Evolutionary conservation across 2,329 filamentous ascomycete species (phyloP).

Genomic region (Colletotrichum godetiae): DNA sequence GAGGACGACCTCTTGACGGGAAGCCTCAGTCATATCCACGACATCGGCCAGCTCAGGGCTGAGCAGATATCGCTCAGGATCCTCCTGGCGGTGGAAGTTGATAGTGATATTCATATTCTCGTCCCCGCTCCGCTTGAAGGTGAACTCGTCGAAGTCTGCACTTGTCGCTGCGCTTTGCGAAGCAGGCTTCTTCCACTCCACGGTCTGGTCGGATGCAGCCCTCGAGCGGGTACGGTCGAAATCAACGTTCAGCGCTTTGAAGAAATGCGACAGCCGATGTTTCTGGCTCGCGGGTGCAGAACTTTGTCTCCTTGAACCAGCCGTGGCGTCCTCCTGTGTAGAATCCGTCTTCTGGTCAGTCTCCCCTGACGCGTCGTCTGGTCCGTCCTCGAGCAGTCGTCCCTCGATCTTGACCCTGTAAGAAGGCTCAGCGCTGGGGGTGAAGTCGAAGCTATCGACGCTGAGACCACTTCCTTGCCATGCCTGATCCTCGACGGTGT

Average conservation of each 20-base stretch:
- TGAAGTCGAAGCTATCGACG: constrained; percentile 84
- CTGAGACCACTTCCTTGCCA: constrained; percentile 83
- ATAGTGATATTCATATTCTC: constrained; percentile 93
- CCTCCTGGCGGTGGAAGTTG: constrained; percentile 86
- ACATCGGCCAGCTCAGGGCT: constrained; percentile 84
- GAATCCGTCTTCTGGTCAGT: constrained; percentile 54
- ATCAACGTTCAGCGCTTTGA: constrained; percentile 81
- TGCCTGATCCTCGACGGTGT: constrained; percentile 92
- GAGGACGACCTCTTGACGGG: constrained; percentile 87
- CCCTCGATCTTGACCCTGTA: constrained; percentile 95
- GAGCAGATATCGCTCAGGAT: constrained; percentile 84
- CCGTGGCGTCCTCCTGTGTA: constrained; percentile 47
- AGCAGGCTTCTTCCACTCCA: constrained; percentile 90
- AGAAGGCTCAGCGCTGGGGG: constrained; percentile 78
- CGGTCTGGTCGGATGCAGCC: constrained; percentile 64
- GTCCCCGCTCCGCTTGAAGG: constrained; percentile 91
- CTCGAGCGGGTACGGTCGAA: constrained; percentile 73
- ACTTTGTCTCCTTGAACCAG: constrained; percentile 46
- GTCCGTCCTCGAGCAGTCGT: constrained; percentile 78
- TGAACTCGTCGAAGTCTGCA: constrained; percentile 88
- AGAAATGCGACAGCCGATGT: constrained; percentile 80
- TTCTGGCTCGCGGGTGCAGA: constrained; percentile 53
- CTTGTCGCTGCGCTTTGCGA: constrained; percentile 63
- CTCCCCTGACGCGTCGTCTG: constrained; percentile 51
- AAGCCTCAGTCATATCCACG: constrained; percentile 87